Evolutionary conservation across 1,284 basidiomycete genomes (phyloP).

Genomic region (Cutaneotrichosporon cavernicola): DNA sequence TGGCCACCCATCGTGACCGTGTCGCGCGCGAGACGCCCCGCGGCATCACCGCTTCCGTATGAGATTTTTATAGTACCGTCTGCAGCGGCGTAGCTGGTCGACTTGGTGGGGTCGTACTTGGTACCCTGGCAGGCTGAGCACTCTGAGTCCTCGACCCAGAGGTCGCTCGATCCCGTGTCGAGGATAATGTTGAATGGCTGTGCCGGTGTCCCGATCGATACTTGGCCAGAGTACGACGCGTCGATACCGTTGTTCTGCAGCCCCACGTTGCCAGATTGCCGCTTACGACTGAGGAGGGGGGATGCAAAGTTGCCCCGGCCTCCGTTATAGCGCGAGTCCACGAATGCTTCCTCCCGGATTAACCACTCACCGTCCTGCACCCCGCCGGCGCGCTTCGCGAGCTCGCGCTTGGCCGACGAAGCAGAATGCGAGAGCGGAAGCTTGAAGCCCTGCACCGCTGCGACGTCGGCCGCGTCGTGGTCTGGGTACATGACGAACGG

Average conservation of each 20-base stretch:
- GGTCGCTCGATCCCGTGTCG: constrained; percentile 62
- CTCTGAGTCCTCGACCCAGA: constrained; percentile 51
- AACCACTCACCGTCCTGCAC: constrained; percentile 31
- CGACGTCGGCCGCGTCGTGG: constrained; percentile 4
- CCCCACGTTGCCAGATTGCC: constrained; percentile 8
- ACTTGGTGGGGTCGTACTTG: constrained; percentile 23
- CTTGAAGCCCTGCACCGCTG: constrained; percentile 23
- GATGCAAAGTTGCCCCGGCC: constrained; percentile 27
- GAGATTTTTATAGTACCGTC: constrained; percentile 42
- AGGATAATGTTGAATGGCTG: constrained; percentile 61
- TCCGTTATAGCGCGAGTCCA: constrained; percentile 41
- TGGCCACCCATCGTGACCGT: constrained; percentile 78
- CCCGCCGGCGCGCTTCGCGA: constrained; percentile 28
- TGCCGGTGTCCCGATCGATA: constrained; percentile 50
- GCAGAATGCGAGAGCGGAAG: constrained; percentile 33
- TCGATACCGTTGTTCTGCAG: constrained; percentile 47
- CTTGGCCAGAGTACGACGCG: constrained; percentile 48
- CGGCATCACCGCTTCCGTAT: constrained; percentile 64
- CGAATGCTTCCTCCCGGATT: constrained; percentile 37
- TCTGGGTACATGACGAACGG: constrained; percentile 19
- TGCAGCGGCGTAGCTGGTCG: constrained; percentile 26
- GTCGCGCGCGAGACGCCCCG: constrained; percentile 69
- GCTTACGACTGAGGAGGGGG: constrained; percentile 21
- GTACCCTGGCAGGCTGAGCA: constrained; percentile 28
- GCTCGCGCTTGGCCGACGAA: constrained; percentile 23